These are phyloP conservation scores for Penicillium nordicum DNA, from an alignment of 2,329 filamentous ascomycete genomes.

Conservation along the genomic window DNA sequence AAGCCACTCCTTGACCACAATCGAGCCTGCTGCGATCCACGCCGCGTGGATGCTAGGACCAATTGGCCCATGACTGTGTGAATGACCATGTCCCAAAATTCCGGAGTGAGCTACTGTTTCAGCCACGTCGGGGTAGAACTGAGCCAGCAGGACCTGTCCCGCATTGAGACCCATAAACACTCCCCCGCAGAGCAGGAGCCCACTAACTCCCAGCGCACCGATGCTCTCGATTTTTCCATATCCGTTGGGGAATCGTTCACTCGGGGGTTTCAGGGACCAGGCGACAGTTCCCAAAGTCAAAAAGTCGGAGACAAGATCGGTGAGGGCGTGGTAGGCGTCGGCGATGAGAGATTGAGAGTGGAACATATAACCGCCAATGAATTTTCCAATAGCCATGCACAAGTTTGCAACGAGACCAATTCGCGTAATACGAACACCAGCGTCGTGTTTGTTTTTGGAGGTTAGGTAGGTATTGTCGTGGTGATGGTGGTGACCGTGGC, in stretches of 20 bases:
- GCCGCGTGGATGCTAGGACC: constrained; percentile 88
- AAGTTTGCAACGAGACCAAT: constrained; percentile 87
- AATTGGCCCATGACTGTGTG: constrained; percentile 55
- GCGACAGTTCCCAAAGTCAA: constrained; percentile 92
- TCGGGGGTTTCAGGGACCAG: constrained; percentile 83
- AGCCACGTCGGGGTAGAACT: constrained; percentile 67
- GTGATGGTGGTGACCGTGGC: constrained; percentile 65
- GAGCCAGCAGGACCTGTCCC: constrained; percentile 64
- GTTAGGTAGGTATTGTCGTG: constrained; percentile 82
- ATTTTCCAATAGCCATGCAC: constrained; percentile 90
- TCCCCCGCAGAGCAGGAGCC: constrained; percentile 83
- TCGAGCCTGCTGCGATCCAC: constrained; percentile 88
- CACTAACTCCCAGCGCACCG: constrained; percentile 87
- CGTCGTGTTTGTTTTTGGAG: constrained; percentile 81
- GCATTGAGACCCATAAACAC: constrained; percentile 87
- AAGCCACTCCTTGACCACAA: constrained; percentile 92
- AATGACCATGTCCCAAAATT: constrained; percentile 55
- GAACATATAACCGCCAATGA: constrained; percentile 86
- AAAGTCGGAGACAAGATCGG: constrained; percentile 91
- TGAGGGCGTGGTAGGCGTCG: constrained; percentile 92
- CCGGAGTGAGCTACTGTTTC: constrained; percentile 44
- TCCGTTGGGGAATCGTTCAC: constrained; percentile 77
- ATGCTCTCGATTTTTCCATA: constrained; percentile 98
- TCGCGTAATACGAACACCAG: constrained; percentile 87
- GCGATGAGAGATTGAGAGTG: constrained; percentile 91